Evolutionary conservation across 2,329 filamentous ascomycete genomes (phyloP).

Genomic region (Chaetomium olivaceum): DNA sequence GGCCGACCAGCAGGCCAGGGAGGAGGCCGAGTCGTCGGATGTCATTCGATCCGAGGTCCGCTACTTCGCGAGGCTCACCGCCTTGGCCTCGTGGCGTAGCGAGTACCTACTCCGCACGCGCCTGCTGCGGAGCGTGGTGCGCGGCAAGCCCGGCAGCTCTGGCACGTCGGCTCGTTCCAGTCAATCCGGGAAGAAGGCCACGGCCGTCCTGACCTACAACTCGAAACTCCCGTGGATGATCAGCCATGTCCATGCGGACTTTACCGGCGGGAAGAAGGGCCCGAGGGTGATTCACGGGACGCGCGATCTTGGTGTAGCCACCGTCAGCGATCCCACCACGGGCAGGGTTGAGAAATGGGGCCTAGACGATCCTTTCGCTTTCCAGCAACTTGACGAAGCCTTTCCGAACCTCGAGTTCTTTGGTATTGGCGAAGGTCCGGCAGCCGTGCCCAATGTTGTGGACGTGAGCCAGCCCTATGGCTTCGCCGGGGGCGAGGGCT

Average conservation of each 20-base stretch:
- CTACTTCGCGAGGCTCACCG: constrained; percentile 78
- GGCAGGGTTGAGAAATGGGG: constrained; percentile 83
- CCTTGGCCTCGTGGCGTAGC: constrained; percentile 88
- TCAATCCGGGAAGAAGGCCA: constrained; percentile 63
- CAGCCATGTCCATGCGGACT: constrained; percentile 77
- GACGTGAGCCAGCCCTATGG: constrained; percentile 86
- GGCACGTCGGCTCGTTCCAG: constrained; percentile 54
- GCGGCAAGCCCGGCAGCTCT: constrained; percentile 73
- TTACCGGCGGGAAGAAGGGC: constrained; percentile 69
- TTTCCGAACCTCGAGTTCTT: constrained; percentile 73
- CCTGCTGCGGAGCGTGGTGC: constrained; percentile 74
- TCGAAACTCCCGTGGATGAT: constrained; percentile 79
- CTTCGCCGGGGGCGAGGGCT: constrained; percentile 81
- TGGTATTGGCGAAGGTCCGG: constrained; percentile 75
- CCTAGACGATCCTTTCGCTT: constrained; percentile 70
- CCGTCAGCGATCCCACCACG: constrained; percentile 74
- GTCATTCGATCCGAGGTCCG: constrained; percentile 70
- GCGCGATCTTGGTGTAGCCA: constrained; percentile 74
- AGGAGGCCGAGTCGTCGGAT: constrained; percentile 52
- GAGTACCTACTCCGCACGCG: constrained; percentile 90
- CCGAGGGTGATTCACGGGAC: constrained; percentile 83
- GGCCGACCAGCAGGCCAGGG: constrained; percentile 43
- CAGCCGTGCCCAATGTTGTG: constrained; percentile 82
- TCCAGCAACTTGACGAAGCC: constrained; percentile 76
- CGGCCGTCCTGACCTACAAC: constrained; percentile 79